Conservation (phyloP, 106 monocot genomes). For the Agapanthus africanus region DNA sequence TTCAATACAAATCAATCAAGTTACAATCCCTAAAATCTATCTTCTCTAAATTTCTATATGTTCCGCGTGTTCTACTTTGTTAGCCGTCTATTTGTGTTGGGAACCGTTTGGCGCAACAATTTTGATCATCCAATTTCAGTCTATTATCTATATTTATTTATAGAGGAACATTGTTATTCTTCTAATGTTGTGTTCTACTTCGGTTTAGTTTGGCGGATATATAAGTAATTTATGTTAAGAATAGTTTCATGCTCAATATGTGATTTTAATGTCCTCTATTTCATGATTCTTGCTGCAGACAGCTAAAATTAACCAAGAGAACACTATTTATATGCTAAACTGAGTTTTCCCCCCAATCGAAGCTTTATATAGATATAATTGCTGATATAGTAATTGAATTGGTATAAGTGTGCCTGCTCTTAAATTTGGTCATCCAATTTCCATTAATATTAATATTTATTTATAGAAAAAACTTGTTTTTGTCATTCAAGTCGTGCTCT, state of each 20-base stretch:
- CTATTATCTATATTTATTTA: background rate
- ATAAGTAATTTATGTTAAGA: background rate
- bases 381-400: background rate
- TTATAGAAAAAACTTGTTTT: background rate
- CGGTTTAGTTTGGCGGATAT: too few species aligned
- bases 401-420: background rate
- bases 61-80: too few species aligned
- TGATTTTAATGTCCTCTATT: background rate
- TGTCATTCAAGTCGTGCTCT: background rate
- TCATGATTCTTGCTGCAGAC: conserved; percentile 43
- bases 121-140: background rate
- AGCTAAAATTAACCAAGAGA: conserved; percentile 96
- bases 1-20: too few species aligned
- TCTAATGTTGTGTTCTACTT: background rate
- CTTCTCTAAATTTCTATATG: too few species aligned
- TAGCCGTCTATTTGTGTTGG: too few species aligned
- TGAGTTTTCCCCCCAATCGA: too few species aligned
- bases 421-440: background rate
- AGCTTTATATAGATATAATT: too few species aligned
- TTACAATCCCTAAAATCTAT: too few species aligned
- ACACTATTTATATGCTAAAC: too few species aligned
- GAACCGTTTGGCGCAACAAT: too few species aligned
- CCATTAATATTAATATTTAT: background rate
- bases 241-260: background rate
- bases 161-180: background rate